Conservation (phyloP, 768 basidiomycete genomes). For the Leccinellum rugosiceps region DNA sequence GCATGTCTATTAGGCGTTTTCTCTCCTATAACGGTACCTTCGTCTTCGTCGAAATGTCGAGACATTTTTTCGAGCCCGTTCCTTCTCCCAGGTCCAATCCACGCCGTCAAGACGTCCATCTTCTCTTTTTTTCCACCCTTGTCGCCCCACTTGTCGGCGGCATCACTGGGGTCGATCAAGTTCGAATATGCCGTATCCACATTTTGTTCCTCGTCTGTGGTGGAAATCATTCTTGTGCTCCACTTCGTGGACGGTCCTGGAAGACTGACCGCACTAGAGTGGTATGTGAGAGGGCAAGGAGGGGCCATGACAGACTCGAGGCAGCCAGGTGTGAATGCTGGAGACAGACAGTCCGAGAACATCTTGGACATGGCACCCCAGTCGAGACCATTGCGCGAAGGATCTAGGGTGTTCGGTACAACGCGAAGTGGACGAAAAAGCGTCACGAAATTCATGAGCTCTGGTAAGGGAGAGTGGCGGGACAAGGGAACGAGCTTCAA, state of each 20-base stretch:
- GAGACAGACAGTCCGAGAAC: conserved; percentile 56
- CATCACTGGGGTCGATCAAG: conserved; percentile 53
- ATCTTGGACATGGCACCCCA: conserved; percentile 69
- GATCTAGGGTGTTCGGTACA: conserved; percentile 76
- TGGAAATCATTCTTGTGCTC: not conserved
- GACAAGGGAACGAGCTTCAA: conserved; percentile 75
- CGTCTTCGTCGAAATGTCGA: conserved; percentile 17
- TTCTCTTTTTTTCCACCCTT: conserved; percentile 42
- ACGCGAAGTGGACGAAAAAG: conserved; percentile 77
- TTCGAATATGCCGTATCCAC: conserved; percentile 61
- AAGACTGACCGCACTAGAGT: conserved; percentile 9
- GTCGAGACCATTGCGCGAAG: conserved; percentile 53
- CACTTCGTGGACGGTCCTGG: conserved; percentile 21
- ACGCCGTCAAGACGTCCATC: conserved; percentile 42
- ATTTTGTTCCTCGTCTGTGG: conserved; percentile 20
- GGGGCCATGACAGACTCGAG: conserved; percentile 22
- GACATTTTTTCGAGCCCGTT: conserved; percentile 35
- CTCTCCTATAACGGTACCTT: conserved; percentile 1
- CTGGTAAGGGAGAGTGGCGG: conserved; percentile 84
- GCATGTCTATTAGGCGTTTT: not conserved
- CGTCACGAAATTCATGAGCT: conserved; percentile 75
- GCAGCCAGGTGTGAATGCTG: conserved; percentile 1
- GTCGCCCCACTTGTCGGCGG: conserved; percentile 56
- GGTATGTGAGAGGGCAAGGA: conserved; percentile 18
- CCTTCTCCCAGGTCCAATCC: conserved; percentile 37